A percentile compares a stretch with the other conserved stretches of the same genome.
These are phyloP conservation scores for Hyaloscypha bicolor DNA, from an alignment of 495 filamentous ascomycete genomes.

Conservation along the genomic window DNA sequence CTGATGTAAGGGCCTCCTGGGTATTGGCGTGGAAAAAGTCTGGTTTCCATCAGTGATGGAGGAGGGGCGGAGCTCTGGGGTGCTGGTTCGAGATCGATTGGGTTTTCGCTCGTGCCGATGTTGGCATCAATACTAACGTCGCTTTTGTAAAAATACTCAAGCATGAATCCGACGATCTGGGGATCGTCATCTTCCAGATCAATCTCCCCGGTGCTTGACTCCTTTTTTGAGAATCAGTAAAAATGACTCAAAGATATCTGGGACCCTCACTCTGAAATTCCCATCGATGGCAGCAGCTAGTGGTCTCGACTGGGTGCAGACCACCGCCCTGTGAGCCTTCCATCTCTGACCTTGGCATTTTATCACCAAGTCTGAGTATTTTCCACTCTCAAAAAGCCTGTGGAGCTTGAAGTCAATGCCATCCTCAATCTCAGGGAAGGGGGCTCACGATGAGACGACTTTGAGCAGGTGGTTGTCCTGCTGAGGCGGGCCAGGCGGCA, in stretches of 20 bases:
- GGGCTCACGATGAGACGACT: too few species aligned
- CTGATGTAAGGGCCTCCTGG: too few species aligned
- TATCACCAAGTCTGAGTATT: slow-evolving; percentile 10
- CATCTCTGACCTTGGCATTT: background rate
- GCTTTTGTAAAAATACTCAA: slow-evolving; percentile 14
- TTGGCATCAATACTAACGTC: slow-evolving; percentile 9
- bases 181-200: slow-evolving; percentile 22
- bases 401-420: too few species aligned
- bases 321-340: slow-evolving; percentile 6
- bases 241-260: background rate
- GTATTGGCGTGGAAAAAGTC: too few species aligned
- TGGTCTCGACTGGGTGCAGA: slow-evolving; percentile 5
- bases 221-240: slow-evolving; percentile 1
- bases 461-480: too few species aligned
- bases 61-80: background rate
- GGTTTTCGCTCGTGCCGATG: background rate
- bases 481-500: too few species aligned
- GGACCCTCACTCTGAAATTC: slow-evolving; percentile 1
- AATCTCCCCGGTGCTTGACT: slow-evolving; percentile 5
- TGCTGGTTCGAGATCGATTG: background rate
- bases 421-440: too few species aligned
- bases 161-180: slow-evolving; percentile 14
- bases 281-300: slow-evolving; percentile 17
- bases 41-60: background rate
- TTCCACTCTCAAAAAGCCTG: background rate